Conservation (phyloP, 306 rosid species). For the Malus domestica region DNA sequence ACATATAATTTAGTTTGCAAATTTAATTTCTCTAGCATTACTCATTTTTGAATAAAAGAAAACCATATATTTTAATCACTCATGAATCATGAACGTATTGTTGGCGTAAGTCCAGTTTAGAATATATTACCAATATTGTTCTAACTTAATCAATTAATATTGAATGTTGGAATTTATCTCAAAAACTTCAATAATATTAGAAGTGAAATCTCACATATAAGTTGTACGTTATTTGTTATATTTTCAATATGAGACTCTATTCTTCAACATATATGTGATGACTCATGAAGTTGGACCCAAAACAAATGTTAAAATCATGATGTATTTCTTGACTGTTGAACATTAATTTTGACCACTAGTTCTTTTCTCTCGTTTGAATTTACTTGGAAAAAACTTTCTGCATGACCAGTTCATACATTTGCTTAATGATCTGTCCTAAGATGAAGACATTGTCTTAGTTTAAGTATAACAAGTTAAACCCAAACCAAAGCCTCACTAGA, state of each 20-base stretch:
- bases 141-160: background rate
- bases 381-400: background rate
- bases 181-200: no score
- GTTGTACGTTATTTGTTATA: background rate
- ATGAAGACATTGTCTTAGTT: background rate
- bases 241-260: background rate
- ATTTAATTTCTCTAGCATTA: no score
- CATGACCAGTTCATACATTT: background rate
- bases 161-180: background rate
- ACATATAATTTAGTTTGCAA: no score
- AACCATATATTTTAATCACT: background rate
- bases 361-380: background rate
- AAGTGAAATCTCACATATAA: background rate
- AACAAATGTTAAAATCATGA: background rate
- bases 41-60: background rate
- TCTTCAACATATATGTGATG: background rate
- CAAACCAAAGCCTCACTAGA: background rate
- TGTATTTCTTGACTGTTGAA: background rate
- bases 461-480: background rate
- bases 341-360: background rate
- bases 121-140: no score
- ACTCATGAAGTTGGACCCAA: background rate
- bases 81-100: background rate
- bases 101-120: background rate
- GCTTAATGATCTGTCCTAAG: background rate